Evolutionary conservation across 2,329 filamentous ascomycete genomes (phyloP), one percentile per base, ranked within the genome.

Genomic region (Pestalotiopsis fici): DNA sequence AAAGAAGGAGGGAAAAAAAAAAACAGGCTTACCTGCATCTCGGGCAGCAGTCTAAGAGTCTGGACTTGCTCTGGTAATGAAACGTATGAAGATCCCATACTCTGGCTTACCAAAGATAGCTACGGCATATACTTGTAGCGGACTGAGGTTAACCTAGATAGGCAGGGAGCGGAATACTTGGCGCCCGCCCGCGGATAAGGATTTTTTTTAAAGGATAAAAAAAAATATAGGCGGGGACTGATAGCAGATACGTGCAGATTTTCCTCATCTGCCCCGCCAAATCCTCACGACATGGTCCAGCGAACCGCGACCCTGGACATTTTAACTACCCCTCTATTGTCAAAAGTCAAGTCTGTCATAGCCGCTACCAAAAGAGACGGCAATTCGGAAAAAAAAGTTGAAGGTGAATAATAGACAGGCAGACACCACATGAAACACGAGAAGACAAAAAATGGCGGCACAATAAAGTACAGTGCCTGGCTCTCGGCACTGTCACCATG

Each of bases 261-360:
- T 59, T 66, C 25, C 18, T 28, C 13, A 54, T 31, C 37, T 66
- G 39, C 57, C 55, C 64, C 57, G 64, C 64, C 64, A 60, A 55
- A 55, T 25, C 18, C 27, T 57, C 55, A 57, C 55, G 27, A 57
- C 43, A 50, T 50, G 15, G 21, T 50, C 43, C n/a, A 18, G 15
- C 3, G n/a, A 21, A 6, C 6, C 31, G 11, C 7, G 31, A 35
- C 31, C 31, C 21, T 50, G 43, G 18, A 21, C 43, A 50, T 50
- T 50, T 50, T 50, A 50, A 18, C n/a, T 50, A 50, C 43, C 43
- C 43, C 43, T 50, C 43, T 21, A 50, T 50, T 21, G 43, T 35
- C 31, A 7, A n/a, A n/a, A n/a, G n/a, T n/a, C n/a, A n/a, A n/a
- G 43, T 50, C 43, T n/a, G 18, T 50, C 43, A 11, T 15, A 21